Conservation (phyloP, 768 basidiomycete genomes). For the Leccinum subtestaceum region DNA sequence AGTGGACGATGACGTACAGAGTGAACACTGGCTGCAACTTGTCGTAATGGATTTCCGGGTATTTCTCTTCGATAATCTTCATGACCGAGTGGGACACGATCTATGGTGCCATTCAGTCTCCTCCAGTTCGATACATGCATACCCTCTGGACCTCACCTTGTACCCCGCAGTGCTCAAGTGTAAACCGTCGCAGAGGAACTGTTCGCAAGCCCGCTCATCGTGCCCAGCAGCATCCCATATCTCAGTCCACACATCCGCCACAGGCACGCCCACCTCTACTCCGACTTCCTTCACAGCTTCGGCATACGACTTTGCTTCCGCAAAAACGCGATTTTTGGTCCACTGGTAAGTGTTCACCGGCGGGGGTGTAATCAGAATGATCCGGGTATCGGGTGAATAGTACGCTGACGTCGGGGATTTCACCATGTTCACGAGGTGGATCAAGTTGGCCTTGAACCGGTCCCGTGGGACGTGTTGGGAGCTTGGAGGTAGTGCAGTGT, state of each 20-base stretch:
- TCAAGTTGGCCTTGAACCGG: constrained; percentile 63
- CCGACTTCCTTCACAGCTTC: constrained; percentile 66
- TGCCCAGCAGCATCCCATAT: constrained; percentile 70
- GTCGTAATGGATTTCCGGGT: constrained; percentile 70
- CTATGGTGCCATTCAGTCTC: constrained; percentile 35
- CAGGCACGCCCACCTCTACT: constrained; percentile 48
- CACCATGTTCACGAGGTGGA: constrained; percentile 58
- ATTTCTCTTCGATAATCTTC: constrained; percentile 50
- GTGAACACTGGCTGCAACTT: constrained; percentile 54
- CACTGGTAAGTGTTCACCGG: constrained; percentile 71
- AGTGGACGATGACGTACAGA: neutral
- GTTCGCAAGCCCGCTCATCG: constrained; percentile 49
- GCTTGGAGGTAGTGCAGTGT: constrained; percentile 65
- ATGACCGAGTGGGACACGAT: constrained; percentile 66
- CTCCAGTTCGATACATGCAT: neutral
- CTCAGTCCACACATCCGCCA: constrained; percentile 72
- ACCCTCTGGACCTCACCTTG: constrained; percentile 42
- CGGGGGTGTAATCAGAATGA: constrained; percentile 83
- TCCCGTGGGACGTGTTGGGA: constrained; percentile 75
- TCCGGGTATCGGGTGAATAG: constrained; percentile 68
- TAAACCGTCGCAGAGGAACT: constrained; percentile 70
- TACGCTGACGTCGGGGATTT: constrained; percentile 59
- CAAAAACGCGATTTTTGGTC: constrained; percentile 47
- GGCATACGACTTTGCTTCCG: constrained; percentile 67
- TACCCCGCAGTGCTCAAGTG: constrained; percentile 78